Base-by-base conservation (phyloP, 768 basidiomycete genomes). In the Leccinum truebloodii region DNA sequence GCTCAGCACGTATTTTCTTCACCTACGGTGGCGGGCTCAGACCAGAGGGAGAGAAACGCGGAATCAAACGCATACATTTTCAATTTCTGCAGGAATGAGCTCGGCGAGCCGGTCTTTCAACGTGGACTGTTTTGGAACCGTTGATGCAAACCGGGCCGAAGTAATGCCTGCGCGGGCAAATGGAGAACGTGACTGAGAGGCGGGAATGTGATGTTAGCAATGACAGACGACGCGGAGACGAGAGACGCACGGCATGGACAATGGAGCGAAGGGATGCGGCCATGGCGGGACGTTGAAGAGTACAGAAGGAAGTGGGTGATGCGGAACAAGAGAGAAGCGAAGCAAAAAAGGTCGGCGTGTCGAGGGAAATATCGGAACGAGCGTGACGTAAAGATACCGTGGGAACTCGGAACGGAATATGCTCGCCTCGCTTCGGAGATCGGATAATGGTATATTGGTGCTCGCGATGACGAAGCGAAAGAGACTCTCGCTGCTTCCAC, bases 41-140 rank as follows among this genome's bases (percentile, higher is more conserved):
- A 53, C 28, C 6, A 26, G 53, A 32, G 37, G 14, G 53, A 39
- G 39, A 54, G 35, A 13, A 6, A 24, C 13, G 39, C 1, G 20
- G 10, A 54, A 22, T 22, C 9, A 24, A 7, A 50, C 37, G 20
- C n/a, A 35, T 50, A 61, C 79, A 71, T 68, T 80, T 78, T 63
- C 81, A 74, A 60, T 83, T 72, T 96, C 89, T 63, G 82, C 80
- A 60, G 96, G 96, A 69, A 98, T 98, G 76, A 98, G 86, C 78
- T 97, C 92, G 35, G 92, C 86, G 62, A 98, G 83, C 55, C 94
- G 85, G 78, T 98, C 94, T 80, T 95, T 96, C 73, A 98, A 84
- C 28, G 92, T 86, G 61, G 84, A 81, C 49, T 84, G 84, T 76
- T 88, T 90, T 32, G 84, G 71, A 49, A 81, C 76, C 16, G 87